phyloP scores from a whole-genome alignment of 2,329 filamentous ascomycete species.

The Fusarium sp. region DNA sequence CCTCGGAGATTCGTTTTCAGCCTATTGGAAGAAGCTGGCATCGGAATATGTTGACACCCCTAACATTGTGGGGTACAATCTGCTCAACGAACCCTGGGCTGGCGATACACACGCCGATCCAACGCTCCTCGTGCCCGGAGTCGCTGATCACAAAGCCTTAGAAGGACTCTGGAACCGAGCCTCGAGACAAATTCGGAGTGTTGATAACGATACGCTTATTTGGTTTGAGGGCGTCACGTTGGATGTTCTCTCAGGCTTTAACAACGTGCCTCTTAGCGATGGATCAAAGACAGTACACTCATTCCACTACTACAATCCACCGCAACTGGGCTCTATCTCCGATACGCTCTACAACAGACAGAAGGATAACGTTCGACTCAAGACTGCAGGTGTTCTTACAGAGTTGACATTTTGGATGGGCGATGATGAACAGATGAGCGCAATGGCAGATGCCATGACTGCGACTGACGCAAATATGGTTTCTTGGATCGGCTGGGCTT shows the following conservation, averaged over 20 bases:
- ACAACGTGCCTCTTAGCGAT: background rate
- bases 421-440: background rate
- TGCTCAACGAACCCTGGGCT: conserved; percentile 8
- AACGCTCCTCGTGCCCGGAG: background rate
- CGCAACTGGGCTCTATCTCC: accelerated
- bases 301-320: background rate
- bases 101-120: conserved; percentile 4
- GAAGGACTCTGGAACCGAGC: background rate
- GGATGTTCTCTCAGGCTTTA: background rate
- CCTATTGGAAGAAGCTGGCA: background rate
- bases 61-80: conserved; percentile 1
- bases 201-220: background rate
- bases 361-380: background rate
- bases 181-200: background rate
- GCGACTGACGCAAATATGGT: background rate
- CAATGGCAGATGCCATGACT: accelerated
- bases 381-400: accelerated
- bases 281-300: background rate
- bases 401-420: conserved; percentile 2
- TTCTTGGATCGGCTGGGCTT: conserved; percentile 5
- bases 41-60: background rate
- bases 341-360: background rate
- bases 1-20: background rate
- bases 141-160: background rate
- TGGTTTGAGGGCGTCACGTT: conserved; percentile 1